A percentile compares a stretch with the other conserved stretches of the same genome.
These are phyloP conservation scores for Nothomitra cinnamomea DNA, from an alignment of 2,329 filamentous ascomycete species.

Conservation along the genomic window DNA sequence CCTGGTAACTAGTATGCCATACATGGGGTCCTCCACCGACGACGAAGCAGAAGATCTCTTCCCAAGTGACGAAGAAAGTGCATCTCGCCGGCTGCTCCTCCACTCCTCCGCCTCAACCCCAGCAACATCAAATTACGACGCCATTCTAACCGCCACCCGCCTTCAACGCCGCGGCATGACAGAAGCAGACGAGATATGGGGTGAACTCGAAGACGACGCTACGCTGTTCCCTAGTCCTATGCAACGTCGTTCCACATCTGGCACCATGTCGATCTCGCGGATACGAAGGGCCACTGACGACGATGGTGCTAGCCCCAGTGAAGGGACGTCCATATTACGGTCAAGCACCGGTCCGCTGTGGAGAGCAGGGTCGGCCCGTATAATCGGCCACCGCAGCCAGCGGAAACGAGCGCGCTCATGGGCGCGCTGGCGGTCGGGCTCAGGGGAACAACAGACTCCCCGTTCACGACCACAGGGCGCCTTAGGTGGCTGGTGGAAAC, in stretches of 20 bases:
- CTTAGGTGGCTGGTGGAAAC: slow-evolving; percentile 34
- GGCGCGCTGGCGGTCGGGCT: not conserved
- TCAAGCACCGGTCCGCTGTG: not conserved
- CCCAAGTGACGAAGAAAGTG: slow-evolving; percentile 7
- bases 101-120: slow-evolving; percentile 18
- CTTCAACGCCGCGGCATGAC: slow-evolving; percentile 34
- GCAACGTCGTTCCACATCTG: not conserved
- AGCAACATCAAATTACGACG: not conserved
- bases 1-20: too few species aligned
- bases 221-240: not conserved
- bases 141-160: too few species aligned
- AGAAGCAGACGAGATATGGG: slow-evolving; percentile 72
- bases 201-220: slow-evolving; percentile 61
- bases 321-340: not conserved
- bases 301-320: not conserved
- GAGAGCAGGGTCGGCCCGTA: not conserved
- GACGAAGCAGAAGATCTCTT: not conserved
- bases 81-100: slow-evolving; percentile 7
- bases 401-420: not conserved
- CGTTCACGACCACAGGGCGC: slow-evolving; percentile 28
- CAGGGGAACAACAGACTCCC: not conserved
- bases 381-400: not conserved
- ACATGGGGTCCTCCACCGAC: too few species aligned
- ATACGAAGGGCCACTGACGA: not conserved
- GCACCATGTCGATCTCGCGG: not conserved